Conservation (phyloP, 495 filamentous ascomycete genomes). For the Xylaria longipes region DNA sequence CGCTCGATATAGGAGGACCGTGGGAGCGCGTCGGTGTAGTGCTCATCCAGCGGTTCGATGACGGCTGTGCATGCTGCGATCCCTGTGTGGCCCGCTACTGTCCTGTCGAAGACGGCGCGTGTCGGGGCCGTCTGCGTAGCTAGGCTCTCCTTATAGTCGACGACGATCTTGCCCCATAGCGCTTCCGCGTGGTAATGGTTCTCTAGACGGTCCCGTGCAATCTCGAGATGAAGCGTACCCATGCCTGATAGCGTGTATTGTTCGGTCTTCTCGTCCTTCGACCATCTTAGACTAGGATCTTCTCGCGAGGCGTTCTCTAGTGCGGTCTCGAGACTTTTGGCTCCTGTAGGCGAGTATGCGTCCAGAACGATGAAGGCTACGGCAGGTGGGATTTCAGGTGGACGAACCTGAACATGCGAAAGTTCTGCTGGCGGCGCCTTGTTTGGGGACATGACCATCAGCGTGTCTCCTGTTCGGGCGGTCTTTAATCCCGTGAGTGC, state of each 20-base stretch:
- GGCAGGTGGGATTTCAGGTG: constrained; percentile 88
- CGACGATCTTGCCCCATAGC: constrained; percentile 89
- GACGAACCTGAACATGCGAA: constrained; percentile 79
- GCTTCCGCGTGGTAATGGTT: constrained; percentile 90
- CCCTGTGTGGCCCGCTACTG: constrained; percentile 78
- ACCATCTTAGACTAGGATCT: constrained; percentile 91
- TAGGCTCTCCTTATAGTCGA: constrained; percentile 88
- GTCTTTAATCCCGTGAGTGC: constrained; percentile 90
- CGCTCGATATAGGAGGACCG: constrained; percentile 42
- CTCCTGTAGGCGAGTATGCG: constrained; percentile 76
- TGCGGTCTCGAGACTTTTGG: constrained; percentile 77
- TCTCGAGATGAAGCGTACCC: constrained; percentile 98
- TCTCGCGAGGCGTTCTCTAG: constrained; percentile 82
- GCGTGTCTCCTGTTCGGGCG: constrained; percentile 90
- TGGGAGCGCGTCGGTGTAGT: constrained; percentile 45
- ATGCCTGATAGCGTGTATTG: constrained; percentile 94
- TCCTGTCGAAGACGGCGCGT: constrained; percentile 72
- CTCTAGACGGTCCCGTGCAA: constrained; percentile 85
- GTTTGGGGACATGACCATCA: constrained; percentile 72
- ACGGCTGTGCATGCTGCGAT: constrained; percentile 76
- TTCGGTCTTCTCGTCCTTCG: constrained; percentile 84
- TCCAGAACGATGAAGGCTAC: constrained; percentile 96
- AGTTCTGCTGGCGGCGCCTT: constrained; percentile 64
- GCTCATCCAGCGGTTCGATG: constrained; percentile 64
- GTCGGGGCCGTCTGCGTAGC: constrained; percentile 58